Evolutionary conservation across 495 filamentous ascomycete genomes (phyloP).

Genomic region (Lentithecium fluviatile): DNA sequence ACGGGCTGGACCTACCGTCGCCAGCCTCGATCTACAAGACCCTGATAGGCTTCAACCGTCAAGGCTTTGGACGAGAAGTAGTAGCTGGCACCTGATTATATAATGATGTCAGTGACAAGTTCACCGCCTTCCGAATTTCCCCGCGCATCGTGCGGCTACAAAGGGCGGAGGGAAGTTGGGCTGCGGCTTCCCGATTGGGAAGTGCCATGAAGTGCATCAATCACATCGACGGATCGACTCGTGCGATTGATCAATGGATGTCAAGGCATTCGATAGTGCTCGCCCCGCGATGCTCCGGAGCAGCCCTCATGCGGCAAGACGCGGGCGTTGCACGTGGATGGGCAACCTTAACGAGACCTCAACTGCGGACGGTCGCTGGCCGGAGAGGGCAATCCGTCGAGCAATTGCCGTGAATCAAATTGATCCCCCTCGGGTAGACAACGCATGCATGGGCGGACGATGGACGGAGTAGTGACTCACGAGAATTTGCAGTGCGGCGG

Average conservation of each 20-base stretch:
- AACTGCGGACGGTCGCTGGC: not conserved
- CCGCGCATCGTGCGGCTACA: not conserved
- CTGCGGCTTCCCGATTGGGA: no score
- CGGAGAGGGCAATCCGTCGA: not conserved
- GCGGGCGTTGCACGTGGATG: slow-evolving; percentile 8
- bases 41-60: slow-evolving; percentile 72
- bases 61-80: slow-evolving; percentile 71
- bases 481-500: slow-evolving; percentile 44
- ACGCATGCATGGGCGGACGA: slow-evolving; percentile 2
- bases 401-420: not conserved
- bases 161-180: no score
- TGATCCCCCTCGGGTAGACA: not conserved
- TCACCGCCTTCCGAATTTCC: not conserved
- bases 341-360: slow-evolving; percentile 16
- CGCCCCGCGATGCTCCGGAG: not conserved
- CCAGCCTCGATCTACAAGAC: slow-evolving; percentile 84
- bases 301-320: slow-evolving; percentile 3
- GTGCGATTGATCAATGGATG: no score
- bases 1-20: slow-evolving; percentile 60
- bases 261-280: not conserved
- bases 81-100: slow-evolving; percentile 71
- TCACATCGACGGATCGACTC: no score
- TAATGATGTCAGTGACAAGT: not conserved
- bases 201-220: no score
- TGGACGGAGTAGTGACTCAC: slow-evolving; percentile 35